Base-by-base conservation (phyloP, 2,329 filamentous ascomycete species). In the Myotisia sp. region DNA sequence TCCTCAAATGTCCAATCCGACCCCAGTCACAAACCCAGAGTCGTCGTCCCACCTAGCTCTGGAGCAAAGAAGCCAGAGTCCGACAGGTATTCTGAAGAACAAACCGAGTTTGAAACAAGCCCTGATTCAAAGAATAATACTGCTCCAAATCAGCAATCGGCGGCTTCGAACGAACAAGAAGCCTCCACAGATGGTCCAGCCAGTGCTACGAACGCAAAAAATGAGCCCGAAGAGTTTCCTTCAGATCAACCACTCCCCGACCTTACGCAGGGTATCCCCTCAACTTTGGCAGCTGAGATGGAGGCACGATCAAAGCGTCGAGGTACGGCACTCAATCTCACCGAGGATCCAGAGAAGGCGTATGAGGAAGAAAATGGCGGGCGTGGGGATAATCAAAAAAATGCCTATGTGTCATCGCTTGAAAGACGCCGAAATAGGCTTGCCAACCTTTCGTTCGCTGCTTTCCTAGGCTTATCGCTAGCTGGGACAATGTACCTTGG, bases 191-290 rank as follows among this genome's bases (percentile, higher is more conserved):
- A 23, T 12, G 16, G 18, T 12, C 18, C 21, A 13, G n/a, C 26
- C 18, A 16, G 18, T 29, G 13, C 26, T 29, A 13, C 18, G 9
- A 31, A 31, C 18, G 29, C 21, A 18, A 31, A 22, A 13, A 8
- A 12, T 14, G 29, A 31, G 18, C 19, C 29, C 9, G 29, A 31
- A 22, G n/a, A n/a, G n/a, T 7, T 14, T 22, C 19, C 12, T 16
- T 14, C 2, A n/a, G 19, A 31, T 14, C 70, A 77, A 48, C 77
- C 82, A 34, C 71, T 94, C 8, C 87, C 87, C 34, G 86, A 95
- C 53, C 68, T 95, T 28, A 90, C 84, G n/a, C 78, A 87, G 51
- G 87, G 87, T 43, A 92, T 95, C 42, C 87, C 87, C 0, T 93
- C 86, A 2, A 93, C 86, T 1, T 69, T 94, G 36, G 81, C 78